phyloP scores from a whole-genome alignment of 331 rosid genomes.

The Cydonia oblonga region DNA sequence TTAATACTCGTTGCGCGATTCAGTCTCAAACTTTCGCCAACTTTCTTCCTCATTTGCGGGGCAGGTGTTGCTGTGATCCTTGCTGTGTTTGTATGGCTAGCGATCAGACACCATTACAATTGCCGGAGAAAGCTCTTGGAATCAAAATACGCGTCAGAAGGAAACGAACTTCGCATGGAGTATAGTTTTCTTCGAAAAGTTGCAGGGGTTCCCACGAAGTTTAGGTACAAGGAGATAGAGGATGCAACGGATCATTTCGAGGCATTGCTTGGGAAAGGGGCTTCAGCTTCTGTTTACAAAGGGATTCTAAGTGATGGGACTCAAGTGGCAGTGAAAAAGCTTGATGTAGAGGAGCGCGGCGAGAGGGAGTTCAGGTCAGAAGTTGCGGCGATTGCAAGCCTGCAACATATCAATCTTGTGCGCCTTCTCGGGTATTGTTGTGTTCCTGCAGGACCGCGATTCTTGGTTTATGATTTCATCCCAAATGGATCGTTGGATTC shows the following conservation, averaged over 20 bases:
- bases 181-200: slow-evolving; percentile 79
- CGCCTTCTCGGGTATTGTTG: slow-evolving; percentile 61
- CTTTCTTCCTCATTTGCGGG: slow-evolving; percentile 72
- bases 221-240: slow-evolving; percentile 58
- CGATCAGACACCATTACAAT: slow-evolving; percentile 45
- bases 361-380: slow-evolving; percentile 77
- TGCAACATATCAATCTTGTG: slow-evolving; percentile 75
- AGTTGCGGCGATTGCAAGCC: slow-evolving; percentile 84
- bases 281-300: slow-evolving; percentile 70
- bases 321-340: slow-evolving; percentile 68
- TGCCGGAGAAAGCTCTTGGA: slow-evolving; percentile 36
- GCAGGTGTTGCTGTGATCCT: slow-evolving; percentile 43
- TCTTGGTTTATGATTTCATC: slow-evolving; percentile 60
- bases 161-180: slow-evolving; percentile 78
- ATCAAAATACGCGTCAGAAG: slow-evolving; percentile 45
- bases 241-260: slow-evolving; percentile 68
- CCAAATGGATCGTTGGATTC: slow-evolving; percentile 69
- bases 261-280: slow-evolving; percentile 57
- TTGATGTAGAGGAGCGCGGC: slow-evolving; percentile 45
- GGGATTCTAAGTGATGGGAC: slow-evolving; percentile 77
- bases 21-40: slow-evolving; percentile 28
- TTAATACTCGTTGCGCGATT: slow-evolving; percentile 46
- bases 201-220: slow-evolving; percentile 79
- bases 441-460: slow-evolving; percentile 42
- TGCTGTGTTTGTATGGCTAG: slow-evolving; percentile 43